Evolutionary conservation across 768 basidiomycete genomes (phyloP), one percentile per base, ranked within the genome.

Genomic region (Daedalea quercina): DNA sequence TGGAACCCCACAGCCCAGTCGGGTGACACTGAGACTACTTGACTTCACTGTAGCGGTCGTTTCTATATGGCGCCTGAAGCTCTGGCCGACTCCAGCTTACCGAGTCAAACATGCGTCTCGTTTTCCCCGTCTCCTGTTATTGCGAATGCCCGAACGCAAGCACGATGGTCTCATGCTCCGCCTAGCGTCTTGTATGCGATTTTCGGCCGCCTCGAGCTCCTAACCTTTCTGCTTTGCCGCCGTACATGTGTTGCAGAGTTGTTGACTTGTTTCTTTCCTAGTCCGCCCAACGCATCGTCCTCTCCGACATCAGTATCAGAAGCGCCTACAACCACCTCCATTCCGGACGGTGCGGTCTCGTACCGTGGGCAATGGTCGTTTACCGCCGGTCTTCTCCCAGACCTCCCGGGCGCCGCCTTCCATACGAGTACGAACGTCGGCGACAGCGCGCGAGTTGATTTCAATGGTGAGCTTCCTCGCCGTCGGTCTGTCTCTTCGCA

Each of bases 281-380:
- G 55, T 34, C 40, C 47, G 23, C 31, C 48, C 9, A 41, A 31
- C 12, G 37, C 46, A 35, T 34, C 24, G 19, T 13, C 52, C 45
- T 19, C 45, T 20, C 35, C 52, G 22, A 23, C 51, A 31, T 41
- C 44, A 41, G 45, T 9, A 28, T 47, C 46, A 42, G 53, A 60
- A 73, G 74, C 59, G n/a, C 65, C 64, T 50, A 66, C 70, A 56
- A 57, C 65, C 11, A 48, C 34, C 28, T 57, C 55, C 4, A 59
- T 84, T 20, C 62, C 75, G 52, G 77, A 82, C 57, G 69, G 68
- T 26, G 62, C 66, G 22, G 70, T 85, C 47, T 68, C 73, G 1
- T 87, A 79, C 61, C 63, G 61, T 50, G 85, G 86, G 8, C 65
- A 66, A 9, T 90, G 87, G 87, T 70, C 68, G 25, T 70, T 65